These are phyloP conservation scores for Entomortierella parvispora DNA, from an alignment of 192 early-diverging fungal genomes.

Conservation along the genomic window DNA sequence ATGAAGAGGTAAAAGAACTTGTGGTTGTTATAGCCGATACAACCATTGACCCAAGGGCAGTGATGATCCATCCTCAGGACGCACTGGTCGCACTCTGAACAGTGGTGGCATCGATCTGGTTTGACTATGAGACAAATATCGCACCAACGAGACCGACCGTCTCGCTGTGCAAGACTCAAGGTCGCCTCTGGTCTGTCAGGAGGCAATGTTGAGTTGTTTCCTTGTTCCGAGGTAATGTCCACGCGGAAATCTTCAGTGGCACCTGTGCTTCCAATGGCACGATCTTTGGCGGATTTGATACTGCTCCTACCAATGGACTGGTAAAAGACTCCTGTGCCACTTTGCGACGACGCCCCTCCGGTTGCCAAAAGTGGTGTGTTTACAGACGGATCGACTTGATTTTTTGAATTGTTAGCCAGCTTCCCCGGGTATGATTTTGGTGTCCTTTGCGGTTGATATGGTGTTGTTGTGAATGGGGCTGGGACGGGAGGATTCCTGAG, in stretches of 20 bases:
- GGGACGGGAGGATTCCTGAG: slow-evolving; percentile 8
- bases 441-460: slow-evolving; percentile 19
- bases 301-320: no score
- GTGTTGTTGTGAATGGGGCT: slow-evolving; percentile 30
- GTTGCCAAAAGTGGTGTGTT: no score
- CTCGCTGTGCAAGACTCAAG: slow-evolving; percentile 36
- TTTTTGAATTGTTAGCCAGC: no score
- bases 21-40: slow-evolving; percentile 60
- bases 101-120: slow-evolving; percentile 66
- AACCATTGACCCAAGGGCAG: slow-evolving; percentile 59
- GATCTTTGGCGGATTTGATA: no score
- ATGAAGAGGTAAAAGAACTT: slow-evolving; percentile 63
- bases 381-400: no score
- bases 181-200: slow-evolving; percentile 10
- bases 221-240: neutral
- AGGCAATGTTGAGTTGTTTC: neutral
- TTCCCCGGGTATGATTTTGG: neutral
- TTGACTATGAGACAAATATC: slow-evolving; percentile 58
- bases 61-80: slow-evolving; percentile 67
- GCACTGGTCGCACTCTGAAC: slow-evolving; percentile 59
- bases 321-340: no score
- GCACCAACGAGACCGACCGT: slow-evolving; percentile 34
- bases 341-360: no score
- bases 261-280: no score
- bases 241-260: no score